These are phyloP conservation scores for Populus tomentosa DNA, from an alignment of 441 rosid genomes.

Conservation along the genomic window DNA sequence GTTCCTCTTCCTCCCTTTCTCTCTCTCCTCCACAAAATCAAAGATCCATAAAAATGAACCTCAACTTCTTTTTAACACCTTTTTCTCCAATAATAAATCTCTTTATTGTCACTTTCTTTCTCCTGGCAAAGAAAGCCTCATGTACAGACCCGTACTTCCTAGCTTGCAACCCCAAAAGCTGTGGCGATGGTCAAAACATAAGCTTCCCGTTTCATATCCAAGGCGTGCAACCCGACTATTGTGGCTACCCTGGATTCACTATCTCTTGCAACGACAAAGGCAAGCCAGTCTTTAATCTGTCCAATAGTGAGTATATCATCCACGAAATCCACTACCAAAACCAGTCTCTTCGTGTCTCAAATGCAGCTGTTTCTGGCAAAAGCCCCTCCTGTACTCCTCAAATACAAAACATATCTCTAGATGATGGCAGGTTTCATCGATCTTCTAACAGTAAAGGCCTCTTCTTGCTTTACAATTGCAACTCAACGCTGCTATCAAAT, in stretches of 20 bases:
- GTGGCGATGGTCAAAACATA: constrained; percentile 34
- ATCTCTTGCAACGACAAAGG: constrained; percentile 28
- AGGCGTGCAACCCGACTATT: constrained; percentile 18
- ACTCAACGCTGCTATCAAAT: background rate
- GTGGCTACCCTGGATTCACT: constrained; percentile 51
- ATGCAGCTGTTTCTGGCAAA: constrained; percentile 6
- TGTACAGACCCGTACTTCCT: constrained; percentile 19
- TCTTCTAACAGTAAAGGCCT: background rate
- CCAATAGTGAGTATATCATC: constrained; percentile 16
- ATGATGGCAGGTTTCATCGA: constrained; percentile 3
- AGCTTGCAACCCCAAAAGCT: constrained; percentile 32
- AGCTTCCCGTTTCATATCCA: constrained; percentile 38
- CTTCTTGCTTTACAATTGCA: constrained; percentile 33
- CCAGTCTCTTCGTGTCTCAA: constrained; percentile 39
- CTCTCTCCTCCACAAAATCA: background rate
- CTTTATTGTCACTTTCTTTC: background rate
- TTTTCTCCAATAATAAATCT: constrained; percentile 6
- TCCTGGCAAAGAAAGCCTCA: constrained; percentile 10
- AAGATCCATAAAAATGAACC: constrained; percentile 12
- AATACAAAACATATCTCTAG: constrained; percentile 29
- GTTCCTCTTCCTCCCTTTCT: background rate
- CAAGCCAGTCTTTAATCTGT: constrained; percentile 24
- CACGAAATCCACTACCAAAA: constrained; percentile 23
- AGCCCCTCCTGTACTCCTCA: constrained; percentile 13
- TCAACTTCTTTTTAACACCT: background rate